phyloP scores from a whole-genome alignment of 306 rosid genomes.

The Fragaria iinumae region DNA sequence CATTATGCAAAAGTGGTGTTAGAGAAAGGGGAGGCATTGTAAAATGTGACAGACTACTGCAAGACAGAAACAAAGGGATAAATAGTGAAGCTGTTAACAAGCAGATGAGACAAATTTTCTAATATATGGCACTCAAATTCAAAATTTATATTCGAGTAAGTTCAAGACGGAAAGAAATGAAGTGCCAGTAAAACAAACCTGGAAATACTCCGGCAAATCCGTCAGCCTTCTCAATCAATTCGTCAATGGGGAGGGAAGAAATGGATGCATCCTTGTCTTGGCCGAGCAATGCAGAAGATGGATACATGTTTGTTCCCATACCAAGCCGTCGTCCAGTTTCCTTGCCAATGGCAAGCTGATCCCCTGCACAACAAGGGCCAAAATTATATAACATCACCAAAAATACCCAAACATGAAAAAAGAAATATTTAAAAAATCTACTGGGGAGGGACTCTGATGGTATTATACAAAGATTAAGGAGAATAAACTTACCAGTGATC shows the following conservation, averaged over 20 bases:
- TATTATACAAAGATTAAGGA: slow-evolving; percentile 4
- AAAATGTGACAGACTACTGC: slow-evolving; percentile 5
- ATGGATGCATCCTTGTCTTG: slow-evolving; percentile 79
- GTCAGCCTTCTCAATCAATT: slow-evolving; percentile 96
- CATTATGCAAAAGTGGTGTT: slow-evolving; percentile 27
- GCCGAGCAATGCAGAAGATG: slow-evolving; percentile 91
- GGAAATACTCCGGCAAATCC: slow-evolving; percentile 99
- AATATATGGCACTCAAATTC: neutral
- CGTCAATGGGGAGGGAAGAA: slow-evolving; percentile 84
- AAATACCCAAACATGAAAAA: neutral
- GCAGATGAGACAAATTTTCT: neutral
- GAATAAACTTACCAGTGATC: slow-evolving; percentile 77
- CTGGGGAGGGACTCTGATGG: neutral
- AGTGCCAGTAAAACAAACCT: slow-evolving; percentile 43
- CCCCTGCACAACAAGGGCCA: slow-evolving; percentile 50
- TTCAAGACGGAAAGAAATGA: neutral
- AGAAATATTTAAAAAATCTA: neutral
- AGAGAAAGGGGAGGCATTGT: slow-evolving; percentile 10
- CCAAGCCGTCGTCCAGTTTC: slow-evolving; percentile 99
- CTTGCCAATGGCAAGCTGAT: slow-evolving; percentile 96
- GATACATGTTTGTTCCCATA: slow-evolving; percentile 99
- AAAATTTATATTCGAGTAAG: neutral
- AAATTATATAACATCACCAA: slow-evolving; percentile 10
- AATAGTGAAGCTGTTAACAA: neutral
- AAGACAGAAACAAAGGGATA: neutral